Percentiles rank a stretch among this genome's conserved stretches.
phyloP scores from a whole-genome alignment of 495 filamentous ascomycete species.

The Cercophora scortea region DNA sequence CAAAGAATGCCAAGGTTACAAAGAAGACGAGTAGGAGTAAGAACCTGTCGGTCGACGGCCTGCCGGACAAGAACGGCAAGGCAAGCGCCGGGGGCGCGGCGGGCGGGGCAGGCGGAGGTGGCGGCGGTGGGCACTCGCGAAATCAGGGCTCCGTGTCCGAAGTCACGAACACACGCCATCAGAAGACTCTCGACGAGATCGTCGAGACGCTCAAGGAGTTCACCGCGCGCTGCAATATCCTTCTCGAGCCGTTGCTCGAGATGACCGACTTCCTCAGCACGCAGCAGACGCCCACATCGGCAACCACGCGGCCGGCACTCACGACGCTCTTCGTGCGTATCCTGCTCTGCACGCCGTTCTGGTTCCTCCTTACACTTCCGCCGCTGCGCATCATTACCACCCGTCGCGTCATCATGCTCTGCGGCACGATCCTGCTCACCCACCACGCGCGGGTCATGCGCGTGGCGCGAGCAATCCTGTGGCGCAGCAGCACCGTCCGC shows the following conservation, averaged over 20 bases:
- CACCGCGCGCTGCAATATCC: constrained; percentile 81
- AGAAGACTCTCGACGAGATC: constrained; percentile 88
- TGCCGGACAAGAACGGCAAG: constrained; percentile 43
- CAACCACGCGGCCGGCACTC: constrained; percentile 85
- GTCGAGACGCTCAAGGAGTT: constrained; percentile 85
- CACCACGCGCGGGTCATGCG: constrained; percentile 87
- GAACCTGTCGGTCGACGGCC: constrained; percentile 24
- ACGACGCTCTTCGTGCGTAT: constrained; percentile 87
- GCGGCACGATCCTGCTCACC: constrained; percentile 75
- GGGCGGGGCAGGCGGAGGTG: constrained; percentile 8
- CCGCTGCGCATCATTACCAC: constrained; percentile 82
- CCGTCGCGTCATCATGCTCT: constrained; percentile 66
- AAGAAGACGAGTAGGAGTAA: constrained; percentile 21
- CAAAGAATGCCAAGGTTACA: constrained; percentile 8
- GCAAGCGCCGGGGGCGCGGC: constrained; percentile 17
- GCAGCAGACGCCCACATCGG: constrained; percentile 81
- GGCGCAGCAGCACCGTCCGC: constrained; percentile 74
- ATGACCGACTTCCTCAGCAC: constrained; percentile 92
- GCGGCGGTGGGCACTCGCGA: constrained; percentile 37
- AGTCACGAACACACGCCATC: constrained; percentile 55
- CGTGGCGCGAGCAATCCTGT: constrained; percentile 79
- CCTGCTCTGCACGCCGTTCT: constrained; percentile 76
- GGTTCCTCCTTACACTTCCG: constrained; percentile 74
- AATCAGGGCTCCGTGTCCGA: constrained; percentile 45
- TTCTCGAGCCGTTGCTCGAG: constrained; percentile 79